Conservation (phyloP, 257 asterid genomes). For the Plantago ovata region DNA sequence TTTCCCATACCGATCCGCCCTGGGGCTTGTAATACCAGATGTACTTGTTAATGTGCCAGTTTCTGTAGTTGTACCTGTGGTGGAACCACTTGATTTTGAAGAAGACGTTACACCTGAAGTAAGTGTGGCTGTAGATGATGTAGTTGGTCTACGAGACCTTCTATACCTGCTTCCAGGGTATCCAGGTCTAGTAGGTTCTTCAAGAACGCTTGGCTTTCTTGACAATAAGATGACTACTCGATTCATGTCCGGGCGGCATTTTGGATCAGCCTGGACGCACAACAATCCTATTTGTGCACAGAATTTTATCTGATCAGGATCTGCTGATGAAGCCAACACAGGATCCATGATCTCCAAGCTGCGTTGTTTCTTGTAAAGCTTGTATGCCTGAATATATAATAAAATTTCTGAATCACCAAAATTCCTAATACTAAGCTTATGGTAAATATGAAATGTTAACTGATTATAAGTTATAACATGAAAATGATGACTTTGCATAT, state of each 20-base stretch:
- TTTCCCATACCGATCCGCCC: conserved; percentile 48
- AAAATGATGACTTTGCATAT: too few species aligned
- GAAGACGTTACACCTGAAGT: conserved; percentile 48
- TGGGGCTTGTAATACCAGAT: conserved; percentile 24
- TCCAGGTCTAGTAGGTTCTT: conserved; percentile 80
- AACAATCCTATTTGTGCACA: conserved; percentile 66
- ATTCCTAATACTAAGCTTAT: not conserved
- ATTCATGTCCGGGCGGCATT: conserved; percentile 71
- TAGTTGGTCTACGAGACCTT: conserved; percentile 28
- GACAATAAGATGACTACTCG: conserved; percentile 69
- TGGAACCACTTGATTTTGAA: conserved; percentile 42
- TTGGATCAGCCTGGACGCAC: conserved; percentile 74
- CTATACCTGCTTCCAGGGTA: conserved; percentile 57
- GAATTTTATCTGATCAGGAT: conserved; percentile 42
- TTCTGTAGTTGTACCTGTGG: conserved; percentile 34
- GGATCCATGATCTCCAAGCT: conserved; percentile 69
- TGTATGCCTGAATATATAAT: conserved; percentile 54
- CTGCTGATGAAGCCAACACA: conserved; percentile 44
- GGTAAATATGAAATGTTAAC: too few species aligned
- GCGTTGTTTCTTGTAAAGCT: conserved; percentile 69
- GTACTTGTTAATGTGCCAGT: conserved; percentile 38
- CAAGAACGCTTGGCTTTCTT: conserved; percentile 60
- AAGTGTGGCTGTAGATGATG: conserved; percentile 35
- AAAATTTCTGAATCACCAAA: conserved; percentile 1
- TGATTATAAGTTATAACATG: too few species aligned